phyloP scores from a whole-genome alignment of 768 basidiomycete genomes.

The Trametes cubensis region DNA sequence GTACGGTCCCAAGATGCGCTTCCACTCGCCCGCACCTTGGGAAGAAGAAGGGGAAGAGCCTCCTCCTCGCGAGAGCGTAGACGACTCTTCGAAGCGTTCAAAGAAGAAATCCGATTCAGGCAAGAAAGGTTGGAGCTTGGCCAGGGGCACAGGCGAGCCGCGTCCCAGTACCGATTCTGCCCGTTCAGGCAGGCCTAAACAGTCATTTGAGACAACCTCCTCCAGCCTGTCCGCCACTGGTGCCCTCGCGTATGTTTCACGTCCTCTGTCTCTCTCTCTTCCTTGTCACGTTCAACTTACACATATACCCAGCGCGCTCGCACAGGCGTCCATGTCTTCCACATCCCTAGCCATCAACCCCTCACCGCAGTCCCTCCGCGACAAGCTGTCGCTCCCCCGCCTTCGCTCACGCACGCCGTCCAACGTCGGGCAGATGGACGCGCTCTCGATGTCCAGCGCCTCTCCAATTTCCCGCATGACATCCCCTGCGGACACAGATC shows the following conservation, averaged over 20 bases:
- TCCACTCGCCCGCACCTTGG: slow-evolving; percentile 84
- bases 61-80: slow-evolving; percentile 6
- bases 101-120: slow-evolving; percentile 40
- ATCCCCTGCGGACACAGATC: slow-evolving; percentile 10
- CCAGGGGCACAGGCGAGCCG: slow-evolving; percentile 40
- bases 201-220: slow-evolving; percentile 61
- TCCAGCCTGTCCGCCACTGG: slow-evolving; percentile 54
- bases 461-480: slow-evolving; percentile 21
- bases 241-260: slow-evolving; percentile 58
- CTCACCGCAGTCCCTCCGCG: slow-evolving; percentile 39
- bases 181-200: slow-evolving; percentile 54
- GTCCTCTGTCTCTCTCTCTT: slow-evolving; percentile 3
- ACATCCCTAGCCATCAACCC: slow-evolving; percentile 48
- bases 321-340: slow-evolving; percentile 63
- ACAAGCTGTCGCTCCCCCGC: slow-evolving; percentile 48
- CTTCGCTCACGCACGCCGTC: slow-evolving; percentile 38
- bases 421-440: slow-evolving; percentile 22
- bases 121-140: slow-evolving; percentile 51
- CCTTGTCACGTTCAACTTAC: slow-evolving; percentile 6
- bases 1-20: slow-evolving; percentile 81
- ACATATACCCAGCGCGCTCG: slow-evolving; percentile 48
- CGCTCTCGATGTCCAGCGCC: slow-evolving; percentile 6
- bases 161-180: slow-evolving; percentile 70
- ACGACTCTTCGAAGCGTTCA: slow-evolving; percentile 38
- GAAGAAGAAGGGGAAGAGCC: slow-evolving; percentile 57